A percentile compares a stretch with the other conserved stretches of the same genome.
Evolutionary conservation across 2,329 filamentous ascomycete genomes (phyloP).

Genomic region (Cytospora mali): DNA sequence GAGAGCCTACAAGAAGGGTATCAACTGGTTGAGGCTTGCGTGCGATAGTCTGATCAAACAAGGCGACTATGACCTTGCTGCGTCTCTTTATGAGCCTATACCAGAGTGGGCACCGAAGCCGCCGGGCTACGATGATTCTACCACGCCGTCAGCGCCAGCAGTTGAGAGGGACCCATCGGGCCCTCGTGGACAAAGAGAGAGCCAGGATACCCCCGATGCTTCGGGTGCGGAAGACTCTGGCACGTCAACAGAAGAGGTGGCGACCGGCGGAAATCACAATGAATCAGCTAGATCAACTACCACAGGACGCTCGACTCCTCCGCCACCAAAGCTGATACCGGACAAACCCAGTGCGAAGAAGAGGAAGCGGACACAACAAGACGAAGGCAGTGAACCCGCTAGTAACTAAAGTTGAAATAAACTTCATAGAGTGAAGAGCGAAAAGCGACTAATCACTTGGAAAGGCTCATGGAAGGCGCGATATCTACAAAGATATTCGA

Average conservation of each 20-base stretch:
- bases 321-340: not conserved
- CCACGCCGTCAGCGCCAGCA: not conserved
- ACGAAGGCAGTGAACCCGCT: not conserved
- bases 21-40: constrained; percentile 25
- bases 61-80: constrained; percentile 29
- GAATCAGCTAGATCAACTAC: not conserved
- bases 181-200: not conserved
- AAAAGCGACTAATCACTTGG: too few species aligned
- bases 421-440: too few species aligned
- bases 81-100: constrained; percentile 28
- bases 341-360: constrained; percentile 4
- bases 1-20: constrained; percentile 26
- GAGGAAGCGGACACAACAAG: constrained; percentile 8
- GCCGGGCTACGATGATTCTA: not conserved
- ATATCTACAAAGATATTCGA: not conserved
- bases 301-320: not conserved
- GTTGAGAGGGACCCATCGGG: not conserved
- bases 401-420: too few species aligned
- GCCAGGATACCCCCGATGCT: not conserved
- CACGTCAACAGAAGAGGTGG: not conserved
- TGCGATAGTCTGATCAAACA: constrained; percentile 29
- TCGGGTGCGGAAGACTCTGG: not conserved
- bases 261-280: not conserved
- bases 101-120: constrained; percentile 29
- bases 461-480: not conserved